A percentile compares a stretch with the other conserved stretches of the same genome.
These are phyloP conservation scores for Pestalotiopsis sp. DNA, from an alignment of 2,329 filamentous ascomycete genomes.

Conservation along the genomic window DNA sequence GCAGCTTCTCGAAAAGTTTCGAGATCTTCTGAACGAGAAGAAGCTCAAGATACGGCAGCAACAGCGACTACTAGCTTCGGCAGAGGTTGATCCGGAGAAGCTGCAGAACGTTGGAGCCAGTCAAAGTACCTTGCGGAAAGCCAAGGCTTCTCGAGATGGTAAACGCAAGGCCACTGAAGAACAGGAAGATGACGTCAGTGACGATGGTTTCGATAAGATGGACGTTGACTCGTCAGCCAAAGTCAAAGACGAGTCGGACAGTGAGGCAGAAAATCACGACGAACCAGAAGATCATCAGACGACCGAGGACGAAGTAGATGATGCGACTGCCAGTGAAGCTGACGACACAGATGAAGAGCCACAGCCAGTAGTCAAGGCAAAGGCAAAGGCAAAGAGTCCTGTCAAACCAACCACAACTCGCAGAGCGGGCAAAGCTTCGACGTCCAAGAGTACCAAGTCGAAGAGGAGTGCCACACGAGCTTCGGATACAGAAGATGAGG, in stretches of 20 bases:
- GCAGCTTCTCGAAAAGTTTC: constrained; percentile 69
- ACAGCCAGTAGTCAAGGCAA: constrained; percentile 16
- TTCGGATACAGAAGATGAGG: constrained; percentile 23
- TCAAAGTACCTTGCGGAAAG: constrained; percentile 24
- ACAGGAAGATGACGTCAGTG: constrained; percentile 41
- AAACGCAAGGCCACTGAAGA: constrained; percentile 54
- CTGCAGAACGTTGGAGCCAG: constrained; percentile 32
- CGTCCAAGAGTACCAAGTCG: not conserved
- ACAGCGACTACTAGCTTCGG: constrained; percentile 59
- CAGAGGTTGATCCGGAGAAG: constrained; percentile 42
- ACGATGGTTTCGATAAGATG: constrained; percentile 54
- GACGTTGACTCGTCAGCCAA: constrained; percentile 45
- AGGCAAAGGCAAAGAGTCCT: constrained; percentile 20
- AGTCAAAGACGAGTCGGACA: constrained; percentile 24
- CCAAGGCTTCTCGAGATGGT: constrained; percentile 41
- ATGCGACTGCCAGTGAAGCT: constrained; percentile 45
- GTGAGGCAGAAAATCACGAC: constrained; percentile 34
- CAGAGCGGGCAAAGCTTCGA: not conserved
- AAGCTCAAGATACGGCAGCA: constrained; percentile 79
- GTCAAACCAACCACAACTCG: not conserved
- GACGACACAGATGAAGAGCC: constrained; percentile 38
- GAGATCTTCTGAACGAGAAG: constrained; percentile 74
- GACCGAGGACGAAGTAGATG: constrained; percentile 34
- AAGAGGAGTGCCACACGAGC: constrained; percentile 2
- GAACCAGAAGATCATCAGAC: constrained; percentile 40